Percentiles rank a stretch among this genome's conserved stretches.
These are phyloP conservation scores for Nepenthes mirabilis DNA, from an alignment of 148 eudicot genomes.

Conservation along the genomic window DNA sequence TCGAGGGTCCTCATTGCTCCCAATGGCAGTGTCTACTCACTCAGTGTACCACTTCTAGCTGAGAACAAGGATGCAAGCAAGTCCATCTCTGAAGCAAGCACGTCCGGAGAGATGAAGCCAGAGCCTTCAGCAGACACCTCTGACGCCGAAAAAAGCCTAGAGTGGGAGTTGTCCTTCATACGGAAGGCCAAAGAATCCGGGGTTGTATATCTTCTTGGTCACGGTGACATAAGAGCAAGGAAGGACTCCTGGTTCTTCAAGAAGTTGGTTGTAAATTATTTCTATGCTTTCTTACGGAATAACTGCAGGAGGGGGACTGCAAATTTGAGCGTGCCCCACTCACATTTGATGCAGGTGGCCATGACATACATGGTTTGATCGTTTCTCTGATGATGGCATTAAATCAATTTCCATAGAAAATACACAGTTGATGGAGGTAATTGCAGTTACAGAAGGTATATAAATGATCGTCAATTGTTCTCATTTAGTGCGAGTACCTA, in stretches of 20 bases:
- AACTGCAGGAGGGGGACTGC: slow-evolving; percentile 82
- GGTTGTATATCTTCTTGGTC: slow-evolving; percentile 95
- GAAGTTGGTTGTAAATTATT: slow-evolving; percentile 86
- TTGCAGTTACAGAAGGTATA: too few species aligned
- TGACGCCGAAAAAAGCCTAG: slow-evolving; percentile 75
- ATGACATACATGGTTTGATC: slow-evolving; percentile 96
- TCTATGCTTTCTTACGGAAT: slow-evolving; percentile 87
- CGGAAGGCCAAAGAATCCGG: slow-evolving; percentile 85
- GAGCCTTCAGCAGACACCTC: slow-evolving; percentile 20
- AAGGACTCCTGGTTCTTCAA: slow-evolving; percentile 92
- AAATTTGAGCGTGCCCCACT: slow-evolving; percentile 85
- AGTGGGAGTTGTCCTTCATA: slow-evolving; percentile 75
- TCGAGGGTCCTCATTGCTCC: slow-evolving; percentile 52
- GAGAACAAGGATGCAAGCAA: slow-evolving; percentile 31
- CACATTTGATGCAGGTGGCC: slow-evolving; percentile 86
- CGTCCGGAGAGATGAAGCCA: slow-evolving; percentile 29
- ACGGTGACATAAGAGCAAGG: slow-evolving; percentile 87
- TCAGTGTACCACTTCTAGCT: slow-evolving; percentile 57
- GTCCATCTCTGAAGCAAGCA: slow-evolving; percentile 40
- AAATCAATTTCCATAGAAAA: too few species aligned
- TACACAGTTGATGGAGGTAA: too few species aligned
- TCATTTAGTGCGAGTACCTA: too few species aligned
- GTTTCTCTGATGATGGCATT: neutral
- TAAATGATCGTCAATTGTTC: too few species aligned
- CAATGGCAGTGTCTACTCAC: slow-evolving; percentile 77